phyloP scores from a whole-genome alignment of 2,329 filamentous ascomycete genomes.

The Exserohilum turcica region DNA sequence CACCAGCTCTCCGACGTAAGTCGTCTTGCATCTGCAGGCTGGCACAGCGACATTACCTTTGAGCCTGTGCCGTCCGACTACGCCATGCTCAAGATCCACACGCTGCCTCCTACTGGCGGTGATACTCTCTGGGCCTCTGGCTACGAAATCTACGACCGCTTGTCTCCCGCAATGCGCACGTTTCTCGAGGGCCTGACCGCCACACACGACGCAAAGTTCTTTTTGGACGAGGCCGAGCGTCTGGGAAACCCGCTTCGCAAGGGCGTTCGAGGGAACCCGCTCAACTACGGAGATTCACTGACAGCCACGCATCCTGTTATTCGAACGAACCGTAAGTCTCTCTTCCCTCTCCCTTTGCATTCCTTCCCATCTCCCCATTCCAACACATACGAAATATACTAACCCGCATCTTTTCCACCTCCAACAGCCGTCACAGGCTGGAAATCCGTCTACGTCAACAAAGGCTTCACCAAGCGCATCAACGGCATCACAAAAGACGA shows the following conservation, averaged over 20 bases:
- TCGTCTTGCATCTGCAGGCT: conserved; percentile 53
- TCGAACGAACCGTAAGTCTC: conserved; percentile 59
- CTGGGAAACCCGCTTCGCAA: conserved; percentile 37
- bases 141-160: conserved; percentile 57
- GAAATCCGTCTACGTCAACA: conserved; percentile 54
- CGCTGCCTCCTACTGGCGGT: conserved; percentile 41
- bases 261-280: conserved; percentile 53
- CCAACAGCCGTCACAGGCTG: conserved; percentile 61
- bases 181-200: conserved; percentile 57
- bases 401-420: not conserved
- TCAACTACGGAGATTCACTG: conserved; percentile 60
- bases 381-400: not conserved
- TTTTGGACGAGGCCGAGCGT: conserved; percentile 34
- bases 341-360: no score
- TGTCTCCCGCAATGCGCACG: conserved; percentile 54
- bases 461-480: conserved; percentile 46
- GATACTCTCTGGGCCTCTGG: conserved; percentile 48
- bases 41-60: conserved; percentile 58
- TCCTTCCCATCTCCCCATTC: no score
- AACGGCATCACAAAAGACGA: conserved; percentile 55
- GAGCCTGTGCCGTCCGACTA: conserved; percentile 51
- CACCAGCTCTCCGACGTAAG: conserved; percentile 52
- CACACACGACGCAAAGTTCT: conserved; percentile 48
- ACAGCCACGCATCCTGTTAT: conserved; percentile 62
- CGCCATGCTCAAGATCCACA: conserved; percentile 44